Evolutionary conservation across 768 basidiomycete genomes (phyloP).

Genomic region (Boletus subparvulus): DNA sequence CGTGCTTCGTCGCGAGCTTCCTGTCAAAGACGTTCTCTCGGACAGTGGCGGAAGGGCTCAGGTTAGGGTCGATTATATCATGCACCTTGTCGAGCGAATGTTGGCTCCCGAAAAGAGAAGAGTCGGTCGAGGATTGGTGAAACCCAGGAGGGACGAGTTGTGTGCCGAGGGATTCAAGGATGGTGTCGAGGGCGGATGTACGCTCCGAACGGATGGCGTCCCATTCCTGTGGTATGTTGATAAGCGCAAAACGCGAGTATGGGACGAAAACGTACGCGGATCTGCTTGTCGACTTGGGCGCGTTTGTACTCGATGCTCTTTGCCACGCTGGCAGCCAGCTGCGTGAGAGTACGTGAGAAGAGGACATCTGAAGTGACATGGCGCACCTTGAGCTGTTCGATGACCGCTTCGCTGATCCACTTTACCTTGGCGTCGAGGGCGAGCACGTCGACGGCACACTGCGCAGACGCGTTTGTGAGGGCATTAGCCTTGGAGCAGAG

Average conservation of each 20-base stretch:
- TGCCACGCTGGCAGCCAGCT: slow-evolving; percentile 74
- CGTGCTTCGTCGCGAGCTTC: slow-evolving; percentile 19
- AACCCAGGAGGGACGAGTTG: slow-evolving; percentile 80
- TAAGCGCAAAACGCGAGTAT: background rate
- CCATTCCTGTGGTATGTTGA: slow-evolving; percentile 55
- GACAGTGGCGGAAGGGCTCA: slow-evolving; percentile 34
- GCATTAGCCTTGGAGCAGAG: slow-evolving; percentile 68
- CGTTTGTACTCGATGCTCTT: slow-evolving; percentile 76
- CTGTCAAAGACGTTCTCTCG: slow-evolving; percentile 22
- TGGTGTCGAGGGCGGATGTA: slow-evolving; percentile 59
- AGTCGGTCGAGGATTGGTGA: slow-evolving; percentile 61
- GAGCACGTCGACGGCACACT: slow-evolving; percentile 66
- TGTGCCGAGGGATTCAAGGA: slow-evolving; percentile 69
- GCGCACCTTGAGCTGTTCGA: slow-evolving; percentile 73
- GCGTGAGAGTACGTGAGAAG: background rate
- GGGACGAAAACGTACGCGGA: slow-evolving; percentile 46
- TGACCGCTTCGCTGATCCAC: slow-evolving; percentile 73
- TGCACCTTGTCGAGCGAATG: slow-evolving; percentile 46
- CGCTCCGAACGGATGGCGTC: slow-evolving; percentile 61
- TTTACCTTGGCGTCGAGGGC: slow-evolving; percentile 77
- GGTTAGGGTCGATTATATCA: slow-evolving; percentile 39
- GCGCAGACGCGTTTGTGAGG: slow-evolving; percentile 64
- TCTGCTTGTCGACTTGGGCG: slow-evolving; percentile 54
- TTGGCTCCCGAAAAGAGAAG: slow-evolving; percentile 81
- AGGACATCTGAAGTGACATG: background rate